Conservation (phyloP, 305 asterid genomes). For the Solanum hybrid region DNA sequence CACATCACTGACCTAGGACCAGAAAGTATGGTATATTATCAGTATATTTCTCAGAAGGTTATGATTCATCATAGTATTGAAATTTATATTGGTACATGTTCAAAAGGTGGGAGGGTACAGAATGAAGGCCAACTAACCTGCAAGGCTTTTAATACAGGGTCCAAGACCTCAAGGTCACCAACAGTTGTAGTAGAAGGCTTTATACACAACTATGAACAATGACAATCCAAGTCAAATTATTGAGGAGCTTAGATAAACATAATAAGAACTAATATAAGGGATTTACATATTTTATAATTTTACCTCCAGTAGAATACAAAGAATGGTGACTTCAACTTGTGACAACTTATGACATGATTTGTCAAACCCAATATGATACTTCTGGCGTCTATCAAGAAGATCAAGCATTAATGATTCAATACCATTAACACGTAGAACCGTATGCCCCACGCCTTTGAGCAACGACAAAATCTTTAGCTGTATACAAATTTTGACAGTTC, state of each 20-base stretch:
- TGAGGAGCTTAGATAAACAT: neutral
- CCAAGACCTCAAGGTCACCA: slow-evolving; percentile 28
- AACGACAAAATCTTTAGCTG: slow-evolving; percentile 66
- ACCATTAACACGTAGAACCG: slow-evolving; percentile 37
- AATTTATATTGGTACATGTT: neutral
- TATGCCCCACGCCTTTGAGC: slow-evolving; percentile 62
- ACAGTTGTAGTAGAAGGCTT: slow-evolving; percentile 29
- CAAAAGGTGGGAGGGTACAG: neutral
- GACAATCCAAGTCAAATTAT: slow-evolving; percentile 1
- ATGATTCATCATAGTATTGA: neutral
- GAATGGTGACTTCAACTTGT: slow-evolving; percentile 47
- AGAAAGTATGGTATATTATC: neutral
- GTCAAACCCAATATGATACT: slow-evolving; percentile 28
- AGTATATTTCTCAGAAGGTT: neutral
- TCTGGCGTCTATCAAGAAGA: slow-evolving; percentile 52
- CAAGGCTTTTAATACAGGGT: slow-evolving; percentile 49
- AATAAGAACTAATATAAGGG: neutral
- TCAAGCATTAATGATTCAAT: slow-evolving; percentile 43
- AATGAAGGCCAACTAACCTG: slow-evolving; percentile 39
- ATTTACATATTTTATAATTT: neutral
- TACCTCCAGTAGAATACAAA: slow-evolving; percentile 85
- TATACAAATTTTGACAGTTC: slow-evolving; percentile 17
- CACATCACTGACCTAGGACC: slow-evolving; percentile 38
- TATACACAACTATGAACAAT: slow-evolving; percentile 43
- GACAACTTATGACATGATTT: slow-evolving; percentile 35